These are phyloP conservation scores for Penicillium herquei DNA, from an alignment of 495 filamentous ascomycete genomes.

Conservation along the genomic window DNA sequence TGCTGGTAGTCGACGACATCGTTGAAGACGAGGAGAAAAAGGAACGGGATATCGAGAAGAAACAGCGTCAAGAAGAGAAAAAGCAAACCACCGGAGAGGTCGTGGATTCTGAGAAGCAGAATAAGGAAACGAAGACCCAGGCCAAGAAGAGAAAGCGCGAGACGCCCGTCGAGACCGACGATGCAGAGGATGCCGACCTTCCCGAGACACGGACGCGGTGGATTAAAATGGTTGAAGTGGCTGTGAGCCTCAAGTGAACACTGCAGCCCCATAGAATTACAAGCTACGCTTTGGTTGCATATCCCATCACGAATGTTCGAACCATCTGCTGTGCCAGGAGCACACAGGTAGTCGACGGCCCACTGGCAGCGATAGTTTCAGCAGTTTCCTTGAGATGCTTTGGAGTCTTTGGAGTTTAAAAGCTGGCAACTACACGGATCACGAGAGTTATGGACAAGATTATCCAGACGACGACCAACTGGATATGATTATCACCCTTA, in stretches of 20 bases:
- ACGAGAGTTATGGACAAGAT: too few species aligned
- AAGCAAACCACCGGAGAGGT: constrained; percentile 2
- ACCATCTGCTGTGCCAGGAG: too few species aligned
- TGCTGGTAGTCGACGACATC: constrained; percentile 72
- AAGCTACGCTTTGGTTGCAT: too few species aligned
- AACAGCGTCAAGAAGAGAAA: constrained; percentile 21
- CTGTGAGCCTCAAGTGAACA: constrained; percentile 48
- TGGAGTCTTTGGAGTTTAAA: too few species aligned
- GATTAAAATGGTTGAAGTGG: constrained; percentile 64
- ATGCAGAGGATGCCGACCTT: constrained; percentile 53
- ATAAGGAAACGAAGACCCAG: constrained; percentile 9
- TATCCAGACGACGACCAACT: too few species aligned
- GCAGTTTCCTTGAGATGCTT: too few species aligned
- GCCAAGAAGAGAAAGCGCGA: constrained; percentile 44
- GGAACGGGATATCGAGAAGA: constrained; percentile 19
- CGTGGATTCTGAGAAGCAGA: background rate
- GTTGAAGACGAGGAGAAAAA: constrained; percentile 39
- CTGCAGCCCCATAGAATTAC: too few species aligned
- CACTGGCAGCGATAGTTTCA: too few species aligned
- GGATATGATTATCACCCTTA: too few species aligned
- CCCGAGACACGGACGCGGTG: constrained; percentile 62
- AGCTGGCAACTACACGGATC: too few species aligned
- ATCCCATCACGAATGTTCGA: too few species aligned
- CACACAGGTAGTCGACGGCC: too few species aligned
- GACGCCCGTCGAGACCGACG: constrained; percentile 26